Evolutionary conservation across 1,139 yeast genomes (phyloP).

Genomic region (Insectozyma bohioensis): DNA sequence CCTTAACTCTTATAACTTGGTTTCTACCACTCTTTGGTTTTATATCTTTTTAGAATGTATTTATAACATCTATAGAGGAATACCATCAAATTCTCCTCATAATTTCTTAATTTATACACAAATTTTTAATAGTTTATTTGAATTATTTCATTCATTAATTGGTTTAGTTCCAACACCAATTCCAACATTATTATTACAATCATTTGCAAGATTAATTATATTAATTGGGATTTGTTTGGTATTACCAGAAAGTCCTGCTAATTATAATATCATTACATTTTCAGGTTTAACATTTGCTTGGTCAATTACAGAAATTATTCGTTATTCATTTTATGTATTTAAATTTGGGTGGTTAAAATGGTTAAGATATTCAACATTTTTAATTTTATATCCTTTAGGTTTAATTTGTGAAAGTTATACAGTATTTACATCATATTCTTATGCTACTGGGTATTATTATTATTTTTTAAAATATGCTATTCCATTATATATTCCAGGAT

Average conservation of each 20-base stretch:
- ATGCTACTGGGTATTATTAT: constrained; percentile 17
- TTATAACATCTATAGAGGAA: too few relatives aligned
- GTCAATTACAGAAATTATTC: constrained; percentile 33
- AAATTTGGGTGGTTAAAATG: constrained; percentile 16
- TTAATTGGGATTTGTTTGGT: constrained; percentile 31
- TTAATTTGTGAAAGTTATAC: constrained; percentile 30
- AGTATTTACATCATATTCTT: constrained; percentile 27
- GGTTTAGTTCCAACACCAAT: constrained; percentile 35
- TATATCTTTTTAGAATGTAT: constrained; percentile 35
- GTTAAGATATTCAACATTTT: constrained; percentile 34
- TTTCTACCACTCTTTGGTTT: too few relatives aligned
- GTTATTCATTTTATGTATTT: constrained; percentile 28
- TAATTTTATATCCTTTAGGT: constrained; percentile 37
- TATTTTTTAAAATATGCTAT: constrained; percentile 30
- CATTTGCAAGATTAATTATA: constrained; percentile 33
- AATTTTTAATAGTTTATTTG: constrained; percentile 29
- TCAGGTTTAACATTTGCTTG: constrained; percentile 31
- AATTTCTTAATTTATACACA: constrained; percentile 28
- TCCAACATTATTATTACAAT: constrained; percentile 29
- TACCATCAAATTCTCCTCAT: constrained; percentile 29
- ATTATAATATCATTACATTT: constrained; percentile 25
- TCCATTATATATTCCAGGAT: constrained; percentile 34
- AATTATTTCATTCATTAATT: constrained; percentile 23
- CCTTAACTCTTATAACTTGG: too few relatives aligned
- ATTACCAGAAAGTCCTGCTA: constrained; percentile 35